Base-by-base conservation (phyloP, 306 rosid genomes). In the Cotoneaster glaucophyllus region DNA sequence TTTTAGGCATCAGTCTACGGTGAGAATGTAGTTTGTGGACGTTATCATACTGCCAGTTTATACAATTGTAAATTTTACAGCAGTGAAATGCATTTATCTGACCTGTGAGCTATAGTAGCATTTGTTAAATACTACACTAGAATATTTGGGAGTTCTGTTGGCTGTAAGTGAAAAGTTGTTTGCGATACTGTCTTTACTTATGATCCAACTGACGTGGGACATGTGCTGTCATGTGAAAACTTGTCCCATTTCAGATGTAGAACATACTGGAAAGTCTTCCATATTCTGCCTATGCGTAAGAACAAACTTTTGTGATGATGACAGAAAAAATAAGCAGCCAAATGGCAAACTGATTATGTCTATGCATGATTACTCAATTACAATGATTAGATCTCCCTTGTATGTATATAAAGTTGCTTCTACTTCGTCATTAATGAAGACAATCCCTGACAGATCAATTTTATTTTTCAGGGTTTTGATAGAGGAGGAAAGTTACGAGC, bases 401-500 rank as follows among this genome's bases (percentile, higher is more conserved):
- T 8, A 8, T 31, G 43, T 8, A 63, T 22, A 9, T 6, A 29
- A 17, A 69, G 26, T 26, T 48, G 74, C 41, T 70, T 11, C 50
- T 54, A 34, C 14, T 71, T 72, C 39, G 9, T 29, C 41, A 29
- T 5, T 26, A 24, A 3, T 71, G 22, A 54, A 57, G 11, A 25
- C 22, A 37, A 37, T 2, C 18, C 21, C 63, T 53, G 6, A 65
- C 18, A 53, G 25, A 50, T 65, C 32, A 75, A 17, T 63, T 74
- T 79, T 73, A 45, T 67, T 70, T 70, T 15, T 75, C 82, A 95
- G 98, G 97, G 98, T 74, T 95, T 92, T 85, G 97, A 95, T 81
- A 84, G 93, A 78, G 90, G 83, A 81, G 89, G 98, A 80, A 95
- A 95, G 93, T 86, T 95, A 82, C 92, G 98, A 78, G 98, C 98